Percentiles rank a stretch among this genome's conserved stretches.
Evolutionary conservation across 768 basidiomycete genomes (phyloP).

Genomic region (Naganishia antarctica): DNA sequence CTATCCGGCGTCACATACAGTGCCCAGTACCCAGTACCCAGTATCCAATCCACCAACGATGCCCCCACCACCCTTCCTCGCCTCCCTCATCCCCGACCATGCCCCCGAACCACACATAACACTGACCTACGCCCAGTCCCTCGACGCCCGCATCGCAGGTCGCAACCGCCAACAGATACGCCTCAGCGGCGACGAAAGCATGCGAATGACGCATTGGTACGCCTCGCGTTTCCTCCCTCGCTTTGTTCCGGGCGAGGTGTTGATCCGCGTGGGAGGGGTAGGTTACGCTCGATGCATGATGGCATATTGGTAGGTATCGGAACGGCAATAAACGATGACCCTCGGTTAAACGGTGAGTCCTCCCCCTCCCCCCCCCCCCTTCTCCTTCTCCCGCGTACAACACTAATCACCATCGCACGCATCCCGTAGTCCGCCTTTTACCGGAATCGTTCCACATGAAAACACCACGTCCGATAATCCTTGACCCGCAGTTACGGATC

Average conservation of each 20-base stretch:
- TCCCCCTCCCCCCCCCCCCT: conserved; percentile 54
- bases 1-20: not conserved
- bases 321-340: conserved; percentile 85
- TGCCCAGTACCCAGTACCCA: not conserved
- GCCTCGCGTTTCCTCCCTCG: conserved; percentile 61
- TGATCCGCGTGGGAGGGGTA: conserved; percentile 42
- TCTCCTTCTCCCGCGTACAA: not conserved
- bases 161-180: conserved; percentile 65
- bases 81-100: not conserved
- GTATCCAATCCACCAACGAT: not conserved
- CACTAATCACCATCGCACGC: no score
- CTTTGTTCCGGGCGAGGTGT: conserved; percentile 37
- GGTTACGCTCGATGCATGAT: conserved; percentile 89
- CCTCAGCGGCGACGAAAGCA: conserved; percentile 78
- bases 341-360: conserved; percentile 83
- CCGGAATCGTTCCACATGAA: conserved; percentile 37
- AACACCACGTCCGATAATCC: conserved; percentile 67
- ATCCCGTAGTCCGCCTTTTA: conserved; percentile 47
- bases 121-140: conserved; percentile 53
- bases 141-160: conserved; percentile 80
- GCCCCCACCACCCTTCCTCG: conserved; percentile 5
- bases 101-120: conserved; percentile 45
- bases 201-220: conserved; percentile 91
- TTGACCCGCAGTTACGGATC: conserved; percentile 71
- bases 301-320: conserved; percentile 86